Evolutionary conservation across 306 rosid genomes (phyloP).

Genomic region (Cucurbita argyrosperma): DNA sequence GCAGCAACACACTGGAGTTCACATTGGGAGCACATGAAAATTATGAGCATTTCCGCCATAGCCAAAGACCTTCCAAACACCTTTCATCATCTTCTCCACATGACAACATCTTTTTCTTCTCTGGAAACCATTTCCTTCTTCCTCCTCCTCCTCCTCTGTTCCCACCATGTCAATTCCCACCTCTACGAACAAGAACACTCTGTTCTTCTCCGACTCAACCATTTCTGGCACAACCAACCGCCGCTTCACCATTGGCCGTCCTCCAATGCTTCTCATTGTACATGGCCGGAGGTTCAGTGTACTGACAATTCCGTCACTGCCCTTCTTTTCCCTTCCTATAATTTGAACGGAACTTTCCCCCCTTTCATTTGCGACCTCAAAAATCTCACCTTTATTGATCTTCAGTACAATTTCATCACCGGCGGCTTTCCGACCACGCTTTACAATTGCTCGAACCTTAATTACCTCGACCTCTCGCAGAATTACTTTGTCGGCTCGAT

Average conservation of each 20-base stretch:
- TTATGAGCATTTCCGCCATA: neutral
- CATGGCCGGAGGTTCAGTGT: constrained; percentile 49
- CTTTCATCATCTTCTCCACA: neutral
- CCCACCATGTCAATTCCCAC: constrained; percentile 19
- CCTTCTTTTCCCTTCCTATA: neutral
- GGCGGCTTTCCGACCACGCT: constrained; percentile 44
- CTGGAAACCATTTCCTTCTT: neutral
- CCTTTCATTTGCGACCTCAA: constrained; percentile 49
- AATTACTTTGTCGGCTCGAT: constrained; percentile 36
- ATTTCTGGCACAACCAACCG: constrained; percentile 24
- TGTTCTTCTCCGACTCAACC: constrained; percentile 27
- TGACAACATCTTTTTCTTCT: neutral
- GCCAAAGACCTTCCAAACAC: neutral
- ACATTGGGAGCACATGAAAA: no score
- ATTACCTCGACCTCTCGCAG: constrained; percentile 22
- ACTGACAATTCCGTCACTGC: constrained; percentile 25
- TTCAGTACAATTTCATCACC: constrained; percentile 16
- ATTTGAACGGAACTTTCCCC: constrained; percentile 27
- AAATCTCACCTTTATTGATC: constrained; percentile 35
- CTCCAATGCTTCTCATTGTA: constrained; percentile 36
- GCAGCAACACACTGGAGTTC: no score
- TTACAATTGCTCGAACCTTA: constrained; percentile 40
- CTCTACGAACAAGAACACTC: constrained; percentile 32
- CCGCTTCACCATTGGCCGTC: constrained; percentile 31
- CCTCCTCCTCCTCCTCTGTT: constrained; percentile 9